Percentiles rank a stretch among this genome's conserved stretches.
These are phyloP conservation scores for Colletotrichum cuscutae DNA, from an alignment of 2,329 filamentous ascomycete species.

Conservation along the genomic window DNA sequence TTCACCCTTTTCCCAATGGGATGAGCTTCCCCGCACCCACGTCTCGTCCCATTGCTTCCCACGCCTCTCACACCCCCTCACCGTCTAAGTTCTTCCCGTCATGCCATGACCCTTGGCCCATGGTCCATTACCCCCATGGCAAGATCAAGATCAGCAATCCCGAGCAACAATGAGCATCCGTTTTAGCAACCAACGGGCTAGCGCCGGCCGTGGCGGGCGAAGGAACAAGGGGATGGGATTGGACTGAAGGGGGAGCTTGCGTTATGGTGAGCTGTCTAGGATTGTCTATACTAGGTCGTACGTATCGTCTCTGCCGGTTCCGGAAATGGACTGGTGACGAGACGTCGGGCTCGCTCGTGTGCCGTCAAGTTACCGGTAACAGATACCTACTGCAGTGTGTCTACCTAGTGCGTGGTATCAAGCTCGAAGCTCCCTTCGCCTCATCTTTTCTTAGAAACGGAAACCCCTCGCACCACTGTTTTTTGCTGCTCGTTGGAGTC, in stretches of 20 bases:
- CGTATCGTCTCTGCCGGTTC: neutral
- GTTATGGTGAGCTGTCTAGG: neutral
- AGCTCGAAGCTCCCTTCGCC: neutral
- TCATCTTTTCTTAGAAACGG: constrained; percentile 10
- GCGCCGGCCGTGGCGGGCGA: neutral
- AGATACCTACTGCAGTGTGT: neutral
- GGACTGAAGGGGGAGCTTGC: constrained; percentile 1
- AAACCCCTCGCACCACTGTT: neutral
- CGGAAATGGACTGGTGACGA: constrained; percentile 9
- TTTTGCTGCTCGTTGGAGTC: neutral
- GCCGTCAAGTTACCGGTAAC: too few species aligned
- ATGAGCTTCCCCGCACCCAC: constrained; percentile 22
- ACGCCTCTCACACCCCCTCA: neutral
- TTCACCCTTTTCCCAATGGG: neutral
- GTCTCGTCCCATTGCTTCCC: neutral
- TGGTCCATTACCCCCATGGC: neutral
- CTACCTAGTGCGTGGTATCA: neutral
- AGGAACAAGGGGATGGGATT: constrained; percentile 11
- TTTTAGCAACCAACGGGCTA: constrained; percentile 12
- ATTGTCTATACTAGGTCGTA: constrained; percentile 16
- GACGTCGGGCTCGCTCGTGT: neutral
- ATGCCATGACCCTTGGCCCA: neutral
- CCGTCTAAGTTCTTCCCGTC: neutral
- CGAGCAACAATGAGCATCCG: constrained; percentile 14
- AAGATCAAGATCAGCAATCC: constrained; percentile 25